Base-by-base conservation (phyloP, 345 rosid genomes). In the Carallia pectinifolia region DNA sequence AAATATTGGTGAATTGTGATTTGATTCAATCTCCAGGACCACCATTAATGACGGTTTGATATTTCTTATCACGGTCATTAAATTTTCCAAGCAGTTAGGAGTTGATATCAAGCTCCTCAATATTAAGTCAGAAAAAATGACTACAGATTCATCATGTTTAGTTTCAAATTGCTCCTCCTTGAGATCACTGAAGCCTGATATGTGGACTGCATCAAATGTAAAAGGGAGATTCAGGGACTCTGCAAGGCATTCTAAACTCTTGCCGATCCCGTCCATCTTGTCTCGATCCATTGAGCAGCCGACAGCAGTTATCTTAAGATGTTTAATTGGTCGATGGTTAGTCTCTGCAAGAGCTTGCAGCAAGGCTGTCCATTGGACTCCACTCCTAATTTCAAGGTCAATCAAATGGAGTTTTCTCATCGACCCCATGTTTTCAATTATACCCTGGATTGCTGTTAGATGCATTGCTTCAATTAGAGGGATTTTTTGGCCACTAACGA, bases 371-470 rank as follows among this genome's bases (percentile, higher is more conserved):
- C 85, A 81, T 27, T 80, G 88, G 65, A 81, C 81, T 15, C 92
- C 90, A 54, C 81, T 81, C 50, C 86, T 73, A 61, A 86, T 81
- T 27, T 83, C 80, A 29, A 88, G 78, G 64, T 88, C 88, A 4
- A 88, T 74, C 59, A 81, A 6, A 56, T 85, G 90, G 27, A 82
- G 66, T 72, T 79, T 83, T 4, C 65, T 73, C 1, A 82, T 75
- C 0, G 76, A 75, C 9, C 68, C 71, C 0, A 84, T 71, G 48
- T 74, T 80, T 47, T 88, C 90, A 8, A 73, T 7, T 5, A 85
- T 68, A 40, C 82, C 63, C 76, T 85, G 88, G 48, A 82, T 40
- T 50, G 75, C 82, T 9, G 87, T 54, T 61, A 84, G 79, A 2
- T 82, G 81, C 58, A 72, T 60, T 6, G 75, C 75, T 34, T 85